Conservation (phyloP, 371 early-diverging fungal genomes). For the Circinella minor region DNA sequence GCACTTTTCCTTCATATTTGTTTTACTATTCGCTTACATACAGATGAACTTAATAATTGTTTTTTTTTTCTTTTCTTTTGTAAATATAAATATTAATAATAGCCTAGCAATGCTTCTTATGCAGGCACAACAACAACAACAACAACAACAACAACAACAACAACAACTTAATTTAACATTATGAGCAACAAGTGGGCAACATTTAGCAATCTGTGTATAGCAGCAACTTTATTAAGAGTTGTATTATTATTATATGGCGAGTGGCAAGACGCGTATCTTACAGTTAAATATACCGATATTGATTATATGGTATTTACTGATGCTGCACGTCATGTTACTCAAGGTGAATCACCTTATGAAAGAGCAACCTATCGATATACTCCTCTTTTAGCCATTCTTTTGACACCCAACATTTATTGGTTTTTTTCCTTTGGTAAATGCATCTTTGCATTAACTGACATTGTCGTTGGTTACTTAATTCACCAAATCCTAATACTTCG, state of each 20-base stretch:
- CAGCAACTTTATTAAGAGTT: constrained; percentile 60
- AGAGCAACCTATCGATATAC: constrained; percentile 97
- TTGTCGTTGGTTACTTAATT: constrained; percentile 75
- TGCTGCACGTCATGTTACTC: constrained; percentile 81
- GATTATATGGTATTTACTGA: constrained; percentile 97
- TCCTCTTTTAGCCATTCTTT: constrained; percentile 85
- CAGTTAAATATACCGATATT: constrained; percentile 95
- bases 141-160: background rate
- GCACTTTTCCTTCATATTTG: too few relatives aligned
- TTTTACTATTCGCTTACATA: too few relatives aligned
- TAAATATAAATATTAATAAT: background rate
- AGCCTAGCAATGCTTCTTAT: constrained; percentile 3
- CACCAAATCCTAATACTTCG: constrained; percentile 58
- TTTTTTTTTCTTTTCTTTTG: too few relatives aligned
- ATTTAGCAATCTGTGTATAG: constrained; percentile 34
- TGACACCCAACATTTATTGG: constrained; percentile 81
- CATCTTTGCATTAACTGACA: constrained; percentile 83
- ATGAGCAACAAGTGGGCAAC: constrained; percentile 17
- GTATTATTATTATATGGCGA: constrained; percentile 79
- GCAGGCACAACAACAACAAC: background rate
- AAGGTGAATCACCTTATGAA: constrained; percentile 82
- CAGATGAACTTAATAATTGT: too few relatives aligned
- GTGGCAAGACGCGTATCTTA: constrained; percentile 83
- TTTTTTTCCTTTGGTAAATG: constrained; percentile 87
- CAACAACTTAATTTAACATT: background rate